Percentiles rank a stretch among this genome's conserved stretches.
Evolutionary conservation across 345 rosid species (phyloP).

Genomic region (Arabis hirsuta): DNA sequence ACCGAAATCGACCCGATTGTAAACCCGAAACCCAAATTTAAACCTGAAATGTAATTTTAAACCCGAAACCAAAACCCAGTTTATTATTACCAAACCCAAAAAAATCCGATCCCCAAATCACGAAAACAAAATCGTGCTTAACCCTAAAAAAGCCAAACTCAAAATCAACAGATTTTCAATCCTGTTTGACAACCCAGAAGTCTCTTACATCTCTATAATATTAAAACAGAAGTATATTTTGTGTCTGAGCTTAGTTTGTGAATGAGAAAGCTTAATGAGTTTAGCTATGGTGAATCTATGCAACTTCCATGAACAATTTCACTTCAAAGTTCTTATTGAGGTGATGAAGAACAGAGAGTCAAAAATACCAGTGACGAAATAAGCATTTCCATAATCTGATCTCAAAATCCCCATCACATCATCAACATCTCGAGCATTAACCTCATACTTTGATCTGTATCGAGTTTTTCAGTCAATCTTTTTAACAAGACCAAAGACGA

Average conservation of each 20-base stretch:
- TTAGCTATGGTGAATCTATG: slow-evolving; percentile 1
- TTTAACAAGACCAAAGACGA: slow-evolving; percentile 12
- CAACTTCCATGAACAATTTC: background rate
- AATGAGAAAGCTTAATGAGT: slow-evolving; percentile 18
- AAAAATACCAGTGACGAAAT: slow-evolving; percentile 78
- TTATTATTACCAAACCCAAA: too few species aligned
- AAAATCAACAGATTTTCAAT: too few species aligned
- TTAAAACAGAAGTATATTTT: too few species aligned
- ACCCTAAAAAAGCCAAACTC: too few species aligned
- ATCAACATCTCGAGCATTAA: slow-evolving; percentile 50
- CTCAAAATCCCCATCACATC: slow-evolving; percentile 60
- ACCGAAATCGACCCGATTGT: too few species aligned
- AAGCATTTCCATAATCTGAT: slow-evolving; percentile 75
- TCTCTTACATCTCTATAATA: too few species aligned
- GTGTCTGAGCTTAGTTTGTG: slow-evolving; percentile 8
- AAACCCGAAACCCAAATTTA: too few species aligned
- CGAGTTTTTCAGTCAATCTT: slow-evolving; percentile 34
- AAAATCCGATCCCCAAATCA: too few species aligned
- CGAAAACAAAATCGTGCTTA: too few species aligned
- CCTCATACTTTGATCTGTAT: slow-evolving; percentile 42
- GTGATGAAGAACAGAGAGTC: background rate
- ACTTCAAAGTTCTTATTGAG: background rate
- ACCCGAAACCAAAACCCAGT: too few species aligned
- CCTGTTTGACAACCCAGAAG: too few species aligned
- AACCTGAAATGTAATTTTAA: too few species aligned